Evolutionary conservation across 495 filamentous ascomycete genomes (phyloP).

Genomic region (Penicillium roqueforti): DNA sequence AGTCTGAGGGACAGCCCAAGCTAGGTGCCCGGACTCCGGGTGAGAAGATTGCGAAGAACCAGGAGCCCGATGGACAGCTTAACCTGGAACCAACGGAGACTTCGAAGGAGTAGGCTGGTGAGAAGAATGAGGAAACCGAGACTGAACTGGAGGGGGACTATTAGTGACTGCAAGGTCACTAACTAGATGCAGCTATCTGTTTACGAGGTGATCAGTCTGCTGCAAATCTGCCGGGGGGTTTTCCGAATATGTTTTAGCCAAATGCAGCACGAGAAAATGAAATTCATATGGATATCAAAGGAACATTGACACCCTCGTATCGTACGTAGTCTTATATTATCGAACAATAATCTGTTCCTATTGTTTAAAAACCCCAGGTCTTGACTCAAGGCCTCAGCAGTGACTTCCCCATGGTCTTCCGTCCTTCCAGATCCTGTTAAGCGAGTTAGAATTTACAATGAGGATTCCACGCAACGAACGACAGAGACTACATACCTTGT

Average conservation of each 20-base stretch:
- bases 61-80: not conserved
- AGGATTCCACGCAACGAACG: not conserved
- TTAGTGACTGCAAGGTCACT: not conserved
- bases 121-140: not conserved
- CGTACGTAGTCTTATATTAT: not conserved
- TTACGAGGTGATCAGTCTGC: not conserved
- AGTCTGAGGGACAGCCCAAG: not conserved
- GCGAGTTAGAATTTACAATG: slow-evolving; percentile 4
- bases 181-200: not conserved
- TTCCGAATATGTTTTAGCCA: not conserved
- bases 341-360: not conserved
- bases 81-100: not conserved
- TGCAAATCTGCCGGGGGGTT: not conserved
- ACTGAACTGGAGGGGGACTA: not conserved
- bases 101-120: not conserved
- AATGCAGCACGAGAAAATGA: not conserved
- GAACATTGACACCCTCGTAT: not conserved
- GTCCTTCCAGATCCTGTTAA: slow-evolving; percentile 67
- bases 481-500: slow-evolving; percentile 43
- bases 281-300: not conserved
- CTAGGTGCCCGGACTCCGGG: not conserved
- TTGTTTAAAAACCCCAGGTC: not conserved
- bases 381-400: slow-evolving; percentile 34
- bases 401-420: slow-evolving; percentile 79
- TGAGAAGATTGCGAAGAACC: not conserved